Conservation (phyloP, 2,329 filamentous ascomycete species). For the Trichoderma cornu-damae region DNA sequence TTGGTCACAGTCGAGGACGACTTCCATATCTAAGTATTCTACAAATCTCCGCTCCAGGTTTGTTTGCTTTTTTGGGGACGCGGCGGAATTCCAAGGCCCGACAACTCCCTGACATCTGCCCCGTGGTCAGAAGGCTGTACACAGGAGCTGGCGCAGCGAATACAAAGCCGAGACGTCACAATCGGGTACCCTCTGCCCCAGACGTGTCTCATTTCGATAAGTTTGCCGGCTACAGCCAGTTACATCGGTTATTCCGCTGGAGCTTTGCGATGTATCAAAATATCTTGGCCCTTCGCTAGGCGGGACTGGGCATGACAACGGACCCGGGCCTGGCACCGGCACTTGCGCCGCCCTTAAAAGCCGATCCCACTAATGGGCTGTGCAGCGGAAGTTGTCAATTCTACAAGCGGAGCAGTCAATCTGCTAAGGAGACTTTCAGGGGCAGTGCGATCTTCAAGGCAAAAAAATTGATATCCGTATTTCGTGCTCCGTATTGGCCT, state of each 20-base stretch:
- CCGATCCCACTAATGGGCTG: slow-evolving; percentile 10
- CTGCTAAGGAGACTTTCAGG: not conserved
- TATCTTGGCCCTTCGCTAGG: not conserved
- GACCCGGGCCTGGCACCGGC: not conserved
- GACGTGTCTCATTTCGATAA: not conserved
- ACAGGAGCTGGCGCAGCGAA: slow-evolving; percentile 9
- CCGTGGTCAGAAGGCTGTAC: not conserved
- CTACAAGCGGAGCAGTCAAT: slow-evolving; percentile 1
- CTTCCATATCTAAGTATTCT: slow-evolving; percentile 7
- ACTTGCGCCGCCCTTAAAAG: slow-evolving; percentile 15
- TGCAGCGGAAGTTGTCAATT: not conserved
- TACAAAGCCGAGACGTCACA: not conserved
- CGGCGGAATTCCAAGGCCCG: not conserved
- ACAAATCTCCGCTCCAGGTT: not conserved
- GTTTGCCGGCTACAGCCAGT: not conserved
- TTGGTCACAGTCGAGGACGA: not conserved
- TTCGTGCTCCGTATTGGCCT: not conserved
- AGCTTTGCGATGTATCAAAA: slow-evolving; percentile 3
- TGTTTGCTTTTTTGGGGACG: slow-evolving; percentile 6
- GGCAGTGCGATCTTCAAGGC: slow-evolving; percentile 4
- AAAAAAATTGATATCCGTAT: not conserved
- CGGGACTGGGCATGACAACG: not conserved
- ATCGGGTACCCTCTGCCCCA: not conserved
- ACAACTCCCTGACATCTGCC: slow-evolving; percentile 7
- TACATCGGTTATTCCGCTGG: not conserved